Evolutionary conservation across 1,284 basidiomycete species (phyloP).

Genomic region (Pseudozyma sp.): DNA sequence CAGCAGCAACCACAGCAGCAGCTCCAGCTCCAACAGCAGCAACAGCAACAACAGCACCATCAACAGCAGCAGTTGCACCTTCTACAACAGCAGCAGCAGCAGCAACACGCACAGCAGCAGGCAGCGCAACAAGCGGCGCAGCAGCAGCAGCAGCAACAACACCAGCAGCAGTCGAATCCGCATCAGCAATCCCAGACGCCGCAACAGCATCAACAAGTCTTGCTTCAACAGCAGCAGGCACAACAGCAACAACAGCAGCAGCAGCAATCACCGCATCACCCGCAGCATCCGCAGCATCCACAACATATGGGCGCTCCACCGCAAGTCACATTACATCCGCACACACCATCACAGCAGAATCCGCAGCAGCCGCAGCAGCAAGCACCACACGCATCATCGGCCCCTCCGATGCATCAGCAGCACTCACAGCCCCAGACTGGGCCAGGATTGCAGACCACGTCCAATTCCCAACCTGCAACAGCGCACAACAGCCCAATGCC

Average conservation of each 20-base stretch:
- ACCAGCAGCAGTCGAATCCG: conserved; percentile 19
- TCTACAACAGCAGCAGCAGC: conserved; percentile 29
- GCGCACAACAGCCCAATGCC: conserved; percentile 40
- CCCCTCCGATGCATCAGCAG: conserved; percentile 18
- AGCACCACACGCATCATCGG: conserved; percentile 10
- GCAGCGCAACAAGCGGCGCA: conserved; percentile 16
- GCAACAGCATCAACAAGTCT: conserved; percentile 17
- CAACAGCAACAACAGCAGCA: conserved; percentile 16
- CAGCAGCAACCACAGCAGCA: conserved; percentile 38
- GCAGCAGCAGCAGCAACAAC: conserved; percentile 19
- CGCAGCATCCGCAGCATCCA: conserved; percentile 17
- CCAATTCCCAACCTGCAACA: conserved; percentile 31
- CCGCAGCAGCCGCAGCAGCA: conserved; percentile 11
- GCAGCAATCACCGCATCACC: conserved; percentile 1
- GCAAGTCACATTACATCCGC: too few relatives aligned
- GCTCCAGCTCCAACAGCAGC: conserved; percentile 23
- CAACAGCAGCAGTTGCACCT: conserved; percentile 31
- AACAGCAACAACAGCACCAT: conserved; percentile 33
- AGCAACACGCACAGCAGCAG: conserved; percentile 21
- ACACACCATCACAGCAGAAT: conserved; percentile 4
- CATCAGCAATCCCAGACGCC: conserved; percentile 22
- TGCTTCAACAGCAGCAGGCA: conserved; percentile 14
- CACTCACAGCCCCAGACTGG: conserved; percentile 15
- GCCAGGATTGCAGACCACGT: conserved; percentile 9
- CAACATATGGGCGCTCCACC: background rate